These are phyloP conservation scores for Protomyces lactucae-debilis DNA, from an alignment of 1,139 yeast genomes.

Conservation along the genomic window DNA sequence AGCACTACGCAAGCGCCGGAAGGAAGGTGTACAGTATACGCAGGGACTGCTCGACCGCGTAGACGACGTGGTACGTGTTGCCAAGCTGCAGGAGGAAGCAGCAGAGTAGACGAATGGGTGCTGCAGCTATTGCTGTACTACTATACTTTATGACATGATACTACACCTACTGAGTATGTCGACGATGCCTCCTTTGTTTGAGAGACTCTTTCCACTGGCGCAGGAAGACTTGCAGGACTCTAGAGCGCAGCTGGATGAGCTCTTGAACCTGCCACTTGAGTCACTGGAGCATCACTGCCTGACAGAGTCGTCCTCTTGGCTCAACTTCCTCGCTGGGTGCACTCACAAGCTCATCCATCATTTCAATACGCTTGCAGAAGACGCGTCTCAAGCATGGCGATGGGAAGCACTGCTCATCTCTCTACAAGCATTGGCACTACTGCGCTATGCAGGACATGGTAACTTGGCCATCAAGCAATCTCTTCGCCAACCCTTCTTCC, in stretches of 20 bases:
- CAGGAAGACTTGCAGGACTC: neutral
- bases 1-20: conserved; percentile 13
- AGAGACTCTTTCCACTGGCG: neutral
- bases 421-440: neutral
- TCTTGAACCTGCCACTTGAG: neutral
- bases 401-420: neutral
- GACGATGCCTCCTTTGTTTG: neutral
- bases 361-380: neutral
- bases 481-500: neutral
- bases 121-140: neutral
- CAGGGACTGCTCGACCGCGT: conserved; percentile 24
- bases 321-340: neutral
- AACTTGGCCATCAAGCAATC: neutral
- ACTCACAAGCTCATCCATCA: neutral
- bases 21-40: conserved; percentile 24
- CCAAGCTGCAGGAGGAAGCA: conserved; percentile 2
- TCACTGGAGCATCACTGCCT: neutral
- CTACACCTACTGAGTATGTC: neutral
- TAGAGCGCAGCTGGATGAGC: neutral
- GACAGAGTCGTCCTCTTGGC: neutral
- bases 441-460: neutral
- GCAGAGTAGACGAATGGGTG: neutral
- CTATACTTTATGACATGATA: neutral
- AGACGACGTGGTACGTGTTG: conserved; percentile 16
- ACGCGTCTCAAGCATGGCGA: neutral